Evolutionary conservation across 2,329 filamentous ascomycete species (phyloP), one percentile per base, ranked within the genome.

Genomic region (Teratosphaeria pseudoeucalypti): DNA sequence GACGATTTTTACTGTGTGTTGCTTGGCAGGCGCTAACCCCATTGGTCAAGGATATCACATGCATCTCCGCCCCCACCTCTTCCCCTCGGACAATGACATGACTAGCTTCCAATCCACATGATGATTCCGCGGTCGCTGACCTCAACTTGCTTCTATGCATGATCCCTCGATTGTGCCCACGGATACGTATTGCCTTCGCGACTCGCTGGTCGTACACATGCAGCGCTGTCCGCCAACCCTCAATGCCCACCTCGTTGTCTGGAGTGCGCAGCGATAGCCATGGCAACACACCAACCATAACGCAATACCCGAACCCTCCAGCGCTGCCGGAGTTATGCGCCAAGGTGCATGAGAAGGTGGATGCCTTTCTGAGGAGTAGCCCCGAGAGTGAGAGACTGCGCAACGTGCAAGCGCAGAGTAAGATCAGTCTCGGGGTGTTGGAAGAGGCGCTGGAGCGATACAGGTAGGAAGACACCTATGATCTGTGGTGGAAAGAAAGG

Each of bases 371-470:
- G 58, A 77, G 77, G 54, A 79, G 85, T 64, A 74, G 82, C 34
- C 77, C 83, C 61, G 77, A 79, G 2, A 80, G 82, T 23, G 76
- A 82, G 58, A 73, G 82, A 53, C 75, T 92, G 60, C 78, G 76
- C 66, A 79, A 78, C 58, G 84, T 91, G 32, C 92, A 96, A 75
- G 75, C 77, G 60, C 91, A 94, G 77, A 88, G 89, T 54, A 82
- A 84, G 62, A 78, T 83, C 57, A 87, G 90, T 27, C 79, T 95
- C 68, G 80, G 75, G 26, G 85, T 96, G 26, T 85, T 96, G 60
- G 82, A 84, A 62, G 82, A 90, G 67, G 89, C 92, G 14, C 78
- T 96, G 69, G 75, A 83, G 63, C 81, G 81, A 70, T 97, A 96
- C 74, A 82, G 82, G 86, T 94, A 76, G 60, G 83, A 55, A 12